phyloP scores from a whole-genome alignment of 345 rosid genomes.

The Heritiera fomes region DNA sequence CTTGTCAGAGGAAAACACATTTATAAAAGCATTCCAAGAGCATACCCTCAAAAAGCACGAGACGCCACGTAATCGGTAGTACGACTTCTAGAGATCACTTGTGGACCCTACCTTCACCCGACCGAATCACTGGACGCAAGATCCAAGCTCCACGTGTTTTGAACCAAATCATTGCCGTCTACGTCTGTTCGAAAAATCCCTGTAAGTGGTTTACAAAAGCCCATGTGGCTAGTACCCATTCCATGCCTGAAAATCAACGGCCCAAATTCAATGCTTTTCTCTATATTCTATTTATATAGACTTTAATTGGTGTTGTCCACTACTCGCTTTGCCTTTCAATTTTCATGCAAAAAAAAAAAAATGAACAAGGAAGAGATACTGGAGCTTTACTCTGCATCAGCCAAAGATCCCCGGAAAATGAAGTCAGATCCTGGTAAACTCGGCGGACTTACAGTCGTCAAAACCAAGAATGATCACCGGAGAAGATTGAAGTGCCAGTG shows the following conservation, averaged over 20 bases:
- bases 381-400: neutral
- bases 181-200: constrained; percentile 35
- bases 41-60: neutral
- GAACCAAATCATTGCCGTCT: constrained; percentile 25
- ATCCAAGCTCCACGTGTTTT: constrained; percentile 46
- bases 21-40: neutral
- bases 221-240: constrained; percentile 42
- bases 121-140: constrained; percentile 16
- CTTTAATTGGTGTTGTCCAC: neutral
- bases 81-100: constrained; percentile 14
- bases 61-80: constrained; percentile 34
- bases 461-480: constrained; percentile 33
- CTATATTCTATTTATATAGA: neutral
- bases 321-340: neutral
- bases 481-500: constrained; percentile 37
- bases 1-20: constrained; percentile 23
- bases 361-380: neutral
- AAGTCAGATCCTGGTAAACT: constrained; percentile 19
- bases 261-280: constrained; percentile 21
- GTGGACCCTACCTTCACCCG: constrained; percentile 15
- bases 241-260: constrained; percentile 25
- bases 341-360: constrained; percentile 28
- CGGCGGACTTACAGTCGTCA: constrained; percentile 23
- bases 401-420: constrained; percentile 1
- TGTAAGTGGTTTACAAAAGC: neutral